Evolutionary conservation across 2,329 filamentous ascomycete species (phyloP).

Genomic region (Leptographium wingfieldii): DNA sequence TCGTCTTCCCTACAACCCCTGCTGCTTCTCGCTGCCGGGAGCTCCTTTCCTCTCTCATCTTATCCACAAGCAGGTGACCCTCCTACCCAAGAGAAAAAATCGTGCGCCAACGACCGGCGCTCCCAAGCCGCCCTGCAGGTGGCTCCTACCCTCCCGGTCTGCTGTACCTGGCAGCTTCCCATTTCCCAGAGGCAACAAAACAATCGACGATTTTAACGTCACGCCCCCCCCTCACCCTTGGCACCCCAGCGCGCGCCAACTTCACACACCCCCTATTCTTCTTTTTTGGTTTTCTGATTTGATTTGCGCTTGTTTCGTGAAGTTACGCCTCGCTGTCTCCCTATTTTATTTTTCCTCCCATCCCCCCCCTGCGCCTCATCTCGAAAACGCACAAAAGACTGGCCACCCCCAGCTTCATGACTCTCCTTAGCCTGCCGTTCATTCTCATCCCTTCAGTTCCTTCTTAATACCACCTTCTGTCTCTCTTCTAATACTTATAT

Average conservation of each 20-base stretch:
- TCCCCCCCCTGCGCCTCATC: conserved; percentile 2
- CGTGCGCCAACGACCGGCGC: background rate
- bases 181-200: conserved; percentile 8
- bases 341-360: background rate
- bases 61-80: background rate
- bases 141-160: background rate
- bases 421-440: background rate
- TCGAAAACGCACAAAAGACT: conserved; percentile 9
- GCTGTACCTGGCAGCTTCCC: conserved; percentile 7
- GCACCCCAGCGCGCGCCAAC: conserved; percentile 1
- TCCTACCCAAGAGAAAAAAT: background rate
- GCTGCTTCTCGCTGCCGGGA: background rate
- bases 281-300: conserved; percentile 1
- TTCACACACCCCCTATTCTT: conserved; percentile 3
- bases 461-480: background rate
- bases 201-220: background rate
- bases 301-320: conserved; percentile 10
- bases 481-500: background rate
- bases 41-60: background rate
- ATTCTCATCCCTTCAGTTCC: background rate
- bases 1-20: conserved; percentile 1
- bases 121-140: conserved; percentile 7
- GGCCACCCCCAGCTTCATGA: conserved; percentile 3
- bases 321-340: conserved; percentile 5
- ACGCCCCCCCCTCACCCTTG: conserved; percentile 2